Evolutionary conservation across 257 asterid genomes (phyloP).

Genomic region (Fraxinus quadrangulata): DNA sequence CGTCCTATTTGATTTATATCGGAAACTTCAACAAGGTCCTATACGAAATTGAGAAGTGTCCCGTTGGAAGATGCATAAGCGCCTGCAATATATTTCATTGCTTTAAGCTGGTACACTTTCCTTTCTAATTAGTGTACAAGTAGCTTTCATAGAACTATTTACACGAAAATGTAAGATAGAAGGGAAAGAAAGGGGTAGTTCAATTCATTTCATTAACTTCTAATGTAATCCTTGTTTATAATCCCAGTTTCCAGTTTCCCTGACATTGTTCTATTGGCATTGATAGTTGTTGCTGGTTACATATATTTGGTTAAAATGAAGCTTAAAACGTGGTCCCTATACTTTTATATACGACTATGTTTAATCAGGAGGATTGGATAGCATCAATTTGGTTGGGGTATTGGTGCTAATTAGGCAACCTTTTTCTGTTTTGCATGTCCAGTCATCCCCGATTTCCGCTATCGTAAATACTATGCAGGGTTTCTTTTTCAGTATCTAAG

Average conservation of each 20-base stretch:
- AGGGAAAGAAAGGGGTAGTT: conserved; percentile 19
- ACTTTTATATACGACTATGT: neutral
- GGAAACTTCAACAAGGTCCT: neutral
- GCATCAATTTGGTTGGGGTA: too few relatives aligned
- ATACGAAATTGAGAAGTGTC: conserved; percentile 7
- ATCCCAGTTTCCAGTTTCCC: neutral
- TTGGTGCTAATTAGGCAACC: too few relatives aligned
- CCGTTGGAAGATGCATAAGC: conserved; percentile 15
- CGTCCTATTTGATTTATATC: neutral
- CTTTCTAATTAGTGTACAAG: conserved; percentile 23
- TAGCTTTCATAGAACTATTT: conserved; percentile 8
- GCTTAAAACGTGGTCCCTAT: neutral
- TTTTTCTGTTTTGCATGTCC: too few relatives aligned
- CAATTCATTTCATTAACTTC: neutral
- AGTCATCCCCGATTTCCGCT: too few relatives aligned
- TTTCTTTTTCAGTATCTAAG: too few relatives aligned
- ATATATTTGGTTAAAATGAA: neutral
- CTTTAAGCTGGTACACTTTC: conserved; percentile 25
- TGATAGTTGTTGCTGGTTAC: neutral
- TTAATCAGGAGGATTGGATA: neutral
- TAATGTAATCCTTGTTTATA: neutral
- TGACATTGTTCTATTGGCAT: neutral
- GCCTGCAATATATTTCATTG: conserved; percentile 24
- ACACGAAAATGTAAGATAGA: conserved; percentile 29
- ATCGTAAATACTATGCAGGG: too few relatives aligned